Evolutionary conservation across 225 moss, liverwort and hornwort species (phyloP).

Genomic region (Antitrichia curtipendula): DNA sequence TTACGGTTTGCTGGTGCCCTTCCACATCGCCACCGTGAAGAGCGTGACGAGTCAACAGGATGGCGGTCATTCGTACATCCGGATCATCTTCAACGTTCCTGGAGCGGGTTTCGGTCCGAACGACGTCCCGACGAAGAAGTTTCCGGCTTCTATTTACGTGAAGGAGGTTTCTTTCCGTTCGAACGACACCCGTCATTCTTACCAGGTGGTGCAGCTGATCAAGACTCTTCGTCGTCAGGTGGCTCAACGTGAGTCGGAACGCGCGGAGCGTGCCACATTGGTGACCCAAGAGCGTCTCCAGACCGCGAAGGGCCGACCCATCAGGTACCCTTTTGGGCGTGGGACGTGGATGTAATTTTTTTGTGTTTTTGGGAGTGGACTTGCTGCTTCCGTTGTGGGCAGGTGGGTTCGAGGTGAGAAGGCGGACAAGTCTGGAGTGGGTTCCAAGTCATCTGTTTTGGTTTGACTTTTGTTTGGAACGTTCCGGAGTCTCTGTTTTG

Average conservation of each 20-base stretch:
- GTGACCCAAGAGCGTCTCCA: conserved; percentile 85
- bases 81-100: conserved; percentile 90
- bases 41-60: conserved; percentile 99
- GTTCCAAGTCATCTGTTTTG: not conserved
- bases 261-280: conserved; percentile 87
- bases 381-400: too few relatives aligned
- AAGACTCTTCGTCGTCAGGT: conserved; percentile 94
- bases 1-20: conserved; percentile 83
- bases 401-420: not conserved
- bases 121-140: conserved; percentile 77
- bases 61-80: conserved; percentile 96
- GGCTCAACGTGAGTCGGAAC: conserved; percentile 91
- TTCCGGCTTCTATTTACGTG: conserved; percentile 67
- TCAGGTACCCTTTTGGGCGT: conserved; percentile 10
- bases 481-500: too few relatives aligned
- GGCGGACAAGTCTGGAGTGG: not conserved
- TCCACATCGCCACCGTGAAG: conserved; percentile 95
- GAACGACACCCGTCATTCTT: conserved; percentile 90
- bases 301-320: conserved; percentile 72
- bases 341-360: not conserved
- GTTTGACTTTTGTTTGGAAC: not conserved
- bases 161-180: conserved; percentile 98
- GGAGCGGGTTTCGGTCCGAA: conserved; percentile 85
- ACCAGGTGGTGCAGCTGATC: conserved; percentile 98
- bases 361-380: not conserved